Base-by-base conservation (phyloP, 139 green algal genomes). In the Choricystis sp. region DNA sequence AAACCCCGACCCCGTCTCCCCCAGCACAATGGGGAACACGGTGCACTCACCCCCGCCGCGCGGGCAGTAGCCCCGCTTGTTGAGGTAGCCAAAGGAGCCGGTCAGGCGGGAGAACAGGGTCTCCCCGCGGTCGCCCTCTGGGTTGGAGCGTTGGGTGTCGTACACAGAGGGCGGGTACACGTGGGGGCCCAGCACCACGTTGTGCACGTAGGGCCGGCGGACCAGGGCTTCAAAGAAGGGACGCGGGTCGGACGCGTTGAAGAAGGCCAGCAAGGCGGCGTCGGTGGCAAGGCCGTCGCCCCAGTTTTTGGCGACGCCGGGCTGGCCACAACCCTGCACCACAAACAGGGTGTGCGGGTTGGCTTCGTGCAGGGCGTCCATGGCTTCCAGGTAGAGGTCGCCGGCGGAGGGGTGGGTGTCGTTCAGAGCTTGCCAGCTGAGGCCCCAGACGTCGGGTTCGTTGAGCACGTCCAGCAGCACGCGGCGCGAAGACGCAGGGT, bases 391-490 rank as follows among this genome's bases (percentile, higher is more conserved):
- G 58, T 62, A 30, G 26, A 62, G 58, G 21, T 52, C 40, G 40
- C 26, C 26, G 26, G 31, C 31, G 4, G 31, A 30, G 27, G 26
- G 26, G 14, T 23, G 58, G 26, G 58, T 62, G 58, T 27, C 58
- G 27, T 49, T 49, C 4, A 5, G 3, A 26, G 30, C 26, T 22
- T 14, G 4, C 23, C 57, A 61, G 26, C 58, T 21, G 26, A 62
- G 58, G 58, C 58, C 31, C 26, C 30, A 62, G 26, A 49, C 31
- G 58, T 62, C 58, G 16, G 58, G 58, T 16, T 62, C 58, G 58
- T 62, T 62, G 26, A 62, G 30, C 26, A 62, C 25, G 58, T 62
- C 58, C 27, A 62, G 26, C 58, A 62, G 58, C 58, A 62, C 26
- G 4, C 27, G 26, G 3, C 58, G 26, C 26, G 14, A 21, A 4